Percentiles rank a stretch among this genome's conserved stretches.
Evolutionary conservation across 2,329 filamentous ascomycete genomes (phyloP).

Genomic region (Fusarium continuum): DNA sequence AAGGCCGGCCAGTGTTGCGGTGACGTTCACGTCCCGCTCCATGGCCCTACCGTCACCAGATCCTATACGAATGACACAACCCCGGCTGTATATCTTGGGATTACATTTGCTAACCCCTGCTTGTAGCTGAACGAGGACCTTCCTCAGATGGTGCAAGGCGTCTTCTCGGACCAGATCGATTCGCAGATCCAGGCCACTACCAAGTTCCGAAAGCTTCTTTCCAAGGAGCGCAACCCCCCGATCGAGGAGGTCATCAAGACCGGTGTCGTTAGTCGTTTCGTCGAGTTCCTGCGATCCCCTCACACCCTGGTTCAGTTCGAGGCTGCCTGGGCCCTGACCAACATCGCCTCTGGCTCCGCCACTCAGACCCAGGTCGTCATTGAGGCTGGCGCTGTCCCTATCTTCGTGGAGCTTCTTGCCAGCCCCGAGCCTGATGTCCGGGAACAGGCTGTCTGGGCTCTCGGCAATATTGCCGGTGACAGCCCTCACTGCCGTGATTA

Average conservation of each 20-base stretch:
- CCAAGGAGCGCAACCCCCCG: conserved; percentile 98
- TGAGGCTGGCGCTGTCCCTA: conserved; percentile 95
- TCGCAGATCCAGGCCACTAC: conserved; percentile 97
- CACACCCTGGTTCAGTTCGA: conserved; percentile 99
- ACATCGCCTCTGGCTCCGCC: conserved; percentile 97
- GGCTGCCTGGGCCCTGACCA: conserved; percentile 98
- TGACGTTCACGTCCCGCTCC: conserved; percentile 16
- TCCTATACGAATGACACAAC: conserved; percentile 1
- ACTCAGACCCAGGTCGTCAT: conserved; percentile 99
- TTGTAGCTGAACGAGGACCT: conserved; percentile 93
- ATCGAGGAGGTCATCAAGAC: conserved; percentile 99
- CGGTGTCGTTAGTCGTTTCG: conserved; percentile 95
- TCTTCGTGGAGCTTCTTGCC: conserved; percentile 94
- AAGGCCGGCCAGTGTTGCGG: conserved; percentile 1
- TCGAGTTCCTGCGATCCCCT: conserved; percentile 96
- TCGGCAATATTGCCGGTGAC: conserved; percentile 98
- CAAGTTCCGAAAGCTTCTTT: conserved; percentile 97
- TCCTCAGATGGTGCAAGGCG: conserved; percentile 95
- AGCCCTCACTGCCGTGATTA: conserved; percentile 98
- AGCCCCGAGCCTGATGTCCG: conserved; percentile 98
- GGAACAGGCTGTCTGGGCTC: conserved; percentile 97
- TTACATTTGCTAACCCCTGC: conserved; percentile 30
- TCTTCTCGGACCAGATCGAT: conserved; percentile 99
- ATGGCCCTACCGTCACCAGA: conserved; percentile 6
- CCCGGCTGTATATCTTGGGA: not conserved